These are phyloP conservation scores for Suillus spraguei DNA, from an alignment of 768 basidiomycete genomes.

Conservation along the genomic window DNA sequence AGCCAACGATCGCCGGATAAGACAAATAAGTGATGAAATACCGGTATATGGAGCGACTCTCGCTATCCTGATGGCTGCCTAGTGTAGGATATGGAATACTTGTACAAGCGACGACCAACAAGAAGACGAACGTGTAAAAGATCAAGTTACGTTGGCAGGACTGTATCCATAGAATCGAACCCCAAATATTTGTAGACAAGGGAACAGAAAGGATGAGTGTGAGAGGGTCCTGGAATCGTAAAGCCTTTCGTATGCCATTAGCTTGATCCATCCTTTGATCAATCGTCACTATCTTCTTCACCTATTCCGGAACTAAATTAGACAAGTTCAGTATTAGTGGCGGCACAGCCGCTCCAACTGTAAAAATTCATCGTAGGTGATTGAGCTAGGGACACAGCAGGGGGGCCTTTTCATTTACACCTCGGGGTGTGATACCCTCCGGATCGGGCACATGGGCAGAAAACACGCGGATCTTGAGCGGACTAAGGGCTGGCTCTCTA, in stretches of 20 bases:
- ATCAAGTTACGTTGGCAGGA: constrained; percentile 15
- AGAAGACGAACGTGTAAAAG: background rate
- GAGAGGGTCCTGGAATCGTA: background rate
- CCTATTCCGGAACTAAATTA: constrained; percentile 11
- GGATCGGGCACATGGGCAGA: constrained; percentile 33
- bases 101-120: constrained; percentile 22
- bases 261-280: constrained; percentile 25
- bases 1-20: constrained; percentile 54
- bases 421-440: constrained; percentile 21
- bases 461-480: constrained; percentile 40
- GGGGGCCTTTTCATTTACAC: constrained; percentile 33
- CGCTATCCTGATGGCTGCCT: constrained; percentile 6
- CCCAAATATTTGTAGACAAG: constrained; percentile 26
- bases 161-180: constrained; percentile 35
- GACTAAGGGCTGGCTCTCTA: constrained; percentile 31
- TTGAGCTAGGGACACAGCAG: background rate
- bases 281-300: constrained; percentile 29
- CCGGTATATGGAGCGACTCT: background rate
- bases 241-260: constrained; percentile 28
- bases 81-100: constrained; percentile 7
- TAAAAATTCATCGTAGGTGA: constrained; percentile 17
- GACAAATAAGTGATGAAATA: background rate
- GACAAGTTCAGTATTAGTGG: background rate
- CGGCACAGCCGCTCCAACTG: constrained; percentile 16
- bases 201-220: constrained; percentile 12